Base-by-base conservation (phyloP, 1,284 basidiomycete species). In the Melampsora americana region DNA sequence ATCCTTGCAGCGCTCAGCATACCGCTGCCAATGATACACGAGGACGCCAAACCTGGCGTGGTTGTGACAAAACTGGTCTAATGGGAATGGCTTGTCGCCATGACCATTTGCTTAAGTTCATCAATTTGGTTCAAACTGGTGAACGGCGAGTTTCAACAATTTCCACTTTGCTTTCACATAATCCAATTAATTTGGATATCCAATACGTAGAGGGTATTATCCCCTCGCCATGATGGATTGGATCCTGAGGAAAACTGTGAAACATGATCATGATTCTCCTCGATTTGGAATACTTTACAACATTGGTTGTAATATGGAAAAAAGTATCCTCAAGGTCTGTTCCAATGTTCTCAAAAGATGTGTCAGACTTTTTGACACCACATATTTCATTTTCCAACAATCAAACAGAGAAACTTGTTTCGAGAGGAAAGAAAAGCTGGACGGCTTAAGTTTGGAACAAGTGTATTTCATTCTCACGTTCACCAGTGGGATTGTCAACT, bases 401-500 rank as follows among this genome's bases (percentile, higher is more conserved):
- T 16, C 23, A 16, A 26, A 5, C 39, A 53, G 66, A 9, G 16
- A 20, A 35, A 50, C 12, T 23, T 66, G 1, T 48, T 53, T 30
- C 23, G n/a, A 7, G 7, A 53, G 16, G 30, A 32, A 50, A 26
- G n/a, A 23, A 9, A 9, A 1, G 23, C 23, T 35, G 26, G n/a
- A 7, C 68, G 56, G 46, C 2, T 69, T 2, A 6, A 26, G 16
- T 69, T 69, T 44, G 56, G 68, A 20, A 69, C 68, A 12, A 42
- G 35, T 7, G 68, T 69, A 1, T 69, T 69, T 35, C 68, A 69
- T 16, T 53, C 68, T 0, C 56, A 69, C n/a, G 67, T 60, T 18
- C 67, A 69, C 12, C 16, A 69, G 11, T 69, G 67, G 67, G 9
- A 23, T 0, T 69, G 67, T 26, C 67, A 69, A 26, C 2, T 69